Conservation (phyloP, 495 filamentous ascomycete genomes). For the Immersiella caudata region DNA sequence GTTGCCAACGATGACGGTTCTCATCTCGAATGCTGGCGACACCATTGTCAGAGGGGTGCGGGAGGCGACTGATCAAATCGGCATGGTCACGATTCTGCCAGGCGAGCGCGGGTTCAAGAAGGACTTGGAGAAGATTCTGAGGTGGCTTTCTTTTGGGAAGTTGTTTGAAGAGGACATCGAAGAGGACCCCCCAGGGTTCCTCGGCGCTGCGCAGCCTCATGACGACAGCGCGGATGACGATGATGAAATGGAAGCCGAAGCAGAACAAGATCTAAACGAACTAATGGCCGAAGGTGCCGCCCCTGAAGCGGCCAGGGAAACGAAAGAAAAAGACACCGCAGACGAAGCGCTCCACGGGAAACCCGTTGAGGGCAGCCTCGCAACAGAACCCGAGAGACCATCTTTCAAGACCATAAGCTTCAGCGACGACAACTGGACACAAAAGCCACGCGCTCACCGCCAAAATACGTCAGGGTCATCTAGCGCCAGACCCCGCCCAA, state of each 20-base stretch:
- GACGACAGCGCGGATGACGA: constrained; percentile 23
- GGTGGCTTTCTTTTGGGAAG: constrained; percentile 41
- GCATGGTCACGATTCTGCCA: constrained; percentile 75
- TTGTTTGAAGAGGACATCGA: constrained; percentile 39
- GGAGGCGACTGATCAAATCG: constrained; percentile 70
- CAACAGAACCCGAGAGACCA: constrained; percentile 12
- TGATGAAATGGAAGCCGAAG: constrained; percentile 26
- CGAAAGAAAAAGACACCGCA: constrained; percentile 19
- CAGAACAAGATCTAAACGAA: constrained; percentile 26
- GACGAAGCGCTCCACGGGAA: constrained; percentile 25
- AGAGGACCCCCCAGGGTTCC: constrained; percentile 44
- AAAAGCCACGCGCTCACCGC: constrained; percentile 18
- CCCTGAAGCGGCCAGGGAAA: constrained; percentile 13
- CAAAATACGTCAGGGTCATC: not conserved
- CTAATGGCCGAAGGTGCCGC: constrained; percentile 24
- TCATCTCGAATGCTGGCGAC: constrained; percentile 82
- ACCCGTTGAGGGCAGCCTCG: constrained; percentile 21
- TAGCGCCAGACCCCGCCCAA: not conserved
- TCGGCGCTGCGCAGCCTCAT: constrained; percentile 40
- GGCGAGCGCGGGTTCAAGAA: constrained; percentile 58
- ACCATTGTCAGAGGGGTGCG: constrained; percentile 72
- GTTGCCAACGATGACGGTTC: constrained; percentile 77
- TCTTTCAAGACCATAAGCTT: constrained; percentile 11
- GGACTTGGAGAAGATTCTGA: constrained; percentile 42
- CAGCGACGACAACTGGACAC: constrained; percentile 5